phyloP scores from a whole-genome alignment of 768 basidiomycete species.

The Lactarius quietus region DNA sequence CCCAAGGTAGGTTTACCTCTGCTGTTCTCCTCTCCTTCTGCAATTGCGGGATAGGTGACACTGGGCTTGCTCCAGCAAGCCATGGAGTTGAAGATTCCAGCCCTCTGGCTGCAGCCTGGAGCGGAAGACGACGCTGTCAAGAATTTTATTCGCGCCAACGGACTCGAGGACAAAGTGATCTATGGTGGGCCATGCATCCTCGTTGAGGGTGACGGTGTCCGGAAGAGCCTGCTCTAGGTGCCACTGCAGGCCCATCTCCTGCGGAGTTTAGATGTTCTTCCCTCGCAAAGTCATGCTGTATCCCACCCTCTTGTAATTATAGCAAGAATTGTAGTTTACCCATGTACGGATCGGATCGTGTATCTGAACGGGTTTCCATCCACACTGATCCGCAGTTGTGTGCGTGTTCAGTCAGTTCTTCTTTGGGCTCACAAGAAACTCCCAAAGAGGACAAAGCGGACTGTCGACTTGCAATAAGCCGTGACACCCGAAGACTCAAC shows the following conservation, averaged over 20 bases:
- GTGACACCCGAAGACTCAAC: background rate
- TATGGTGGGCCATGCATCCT: constrained; percentile 83
- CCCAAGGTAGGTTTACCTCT: constrained; percentile 46
- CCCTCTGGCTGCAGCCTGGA: constrained; percentile 89
- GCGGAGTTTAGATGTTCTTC: too few species aligned
- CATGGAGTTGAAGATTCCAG: constrained; percentile 63
- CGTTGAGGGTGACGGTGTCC: constrained; percentile 64
- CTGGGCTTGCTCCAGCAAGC: constrained; percentile 62
- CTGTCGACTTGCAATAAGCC: background rate
- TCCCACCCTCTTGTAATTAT: background rate
- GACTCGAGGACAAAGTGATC: constrained; percentile 63
- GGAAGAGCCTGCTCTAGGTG: constrained; percentile 20
- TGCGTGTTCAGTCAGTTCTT: background rate
- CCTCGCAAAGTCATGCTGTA: background rate
- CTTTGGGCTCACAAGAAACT: background rate
- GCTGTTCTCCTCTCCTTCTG: background rate
- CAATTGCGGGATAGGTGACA: constrained; percentile 51
- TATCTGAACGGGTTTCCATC: background rate
- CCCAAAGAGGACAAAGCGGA: background rate
- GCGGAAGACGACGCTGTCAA: constrained; percentile 67
- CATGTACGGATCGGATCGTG: background rate
- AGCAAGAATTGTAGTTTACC: background rate
- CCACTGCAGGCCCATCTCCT: background rate
- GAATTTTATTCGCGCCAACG: constrained; percentile 62
- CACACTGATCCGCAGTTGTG: background rate